A percentile compares a stretch with the other conserved stretches of the same genome.
phyloP scores from a whole-genome alignment of 495 filamentous ascomycete genomes.

The Penicillium maclennaniae region DNA sequence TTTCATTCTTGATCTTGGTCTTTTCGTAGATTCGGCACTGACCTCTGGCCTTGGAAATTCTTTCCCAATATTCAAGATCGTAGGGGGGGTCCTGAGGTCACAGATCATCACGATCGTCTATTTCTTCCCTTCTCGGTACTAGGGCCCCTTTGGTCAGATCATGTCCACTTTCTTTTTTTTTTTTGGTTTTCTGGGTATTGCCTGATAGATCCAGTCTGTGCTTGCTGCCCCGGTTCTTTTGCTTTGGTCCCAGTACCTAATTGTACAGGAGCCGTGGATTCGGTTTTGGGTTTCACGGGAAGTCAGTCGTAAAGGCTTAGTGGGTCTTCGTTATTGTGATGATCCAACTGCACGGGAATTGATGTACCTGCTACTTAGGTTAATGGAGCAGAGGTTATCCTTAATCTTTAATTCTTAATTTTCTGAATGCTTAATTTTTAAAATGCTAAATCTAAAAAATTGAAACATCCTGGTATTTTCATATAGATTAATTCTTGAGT shows the following conservation, averaged over 20 bases:
- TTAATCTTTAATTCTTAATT: no score
- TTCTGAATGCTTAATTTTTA: no score
- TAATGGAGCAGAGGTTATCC: no score
- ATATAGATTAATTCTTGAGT: no score
- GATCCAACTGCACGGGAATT: not conserved
- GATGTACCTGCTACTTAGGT: no score
- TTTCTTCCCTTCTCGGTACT: conserved; percentile 18
- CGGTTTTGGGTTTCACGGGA: not conserved
- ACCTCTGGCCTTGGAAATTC: not conserved
- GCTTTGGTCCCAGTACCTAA: not conserved
- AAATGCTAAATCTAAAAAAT: no score
- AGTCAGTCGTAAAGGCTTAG: not conserved
- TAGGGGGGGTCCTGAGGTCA: conserved; percentile 14
- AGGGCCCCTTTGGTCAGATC: not conserved
- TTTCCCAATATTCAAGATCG: not conserved
- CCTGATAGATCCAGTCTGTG: not conserved
- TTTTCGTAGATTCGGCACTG: not conserved
- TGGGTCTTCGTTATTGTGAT: not conserved
- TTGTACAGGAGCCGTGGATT: not conserved
- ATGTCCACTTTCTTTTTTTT: not conserved
- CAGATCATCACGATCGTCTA: conserved; percentile 26
- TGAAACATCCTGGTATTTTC: no score
- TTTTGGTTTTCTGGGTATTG: no score
- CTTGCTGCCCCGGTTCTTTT: not conserved
- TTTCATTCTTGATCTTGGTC: not conserved